A percentile compares a stretch with the other conserved stretches of the same genome.
These are phyloP conservation scores for Oemleria cerasiformis DNA, from an alignment of 306 rosid genomes.

Conservation along the genomic window DNA sequence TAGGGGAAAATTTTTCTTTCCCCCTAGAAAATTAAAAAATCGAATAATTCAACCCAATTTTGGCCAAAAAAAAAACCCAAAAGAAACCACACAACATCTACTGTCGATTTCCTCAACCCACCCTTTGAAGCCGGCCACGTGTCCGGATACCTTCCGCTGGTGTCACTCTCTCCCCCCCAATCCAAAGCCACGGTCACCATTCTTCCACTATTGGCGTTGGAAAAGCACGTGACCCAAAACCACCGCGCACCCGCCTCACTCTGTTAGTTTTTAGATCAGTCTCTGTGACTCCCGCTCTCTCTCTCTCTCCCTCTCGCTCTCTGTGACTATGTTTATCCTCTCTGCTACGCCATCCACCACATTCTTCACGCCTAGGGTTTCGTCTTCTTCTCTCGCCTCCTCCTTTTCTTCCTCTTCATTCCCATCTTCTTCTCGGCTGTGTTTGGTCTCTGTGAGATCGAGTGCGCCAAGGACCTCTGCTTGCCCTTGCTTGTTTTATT, in stretches of 20 bases:
- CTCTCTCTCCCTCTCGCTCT: not conserved
- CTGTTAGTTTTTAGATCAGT: slow-evolving; percentile 13
- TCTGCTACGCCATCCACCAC: slow-evolving; percentile 30
- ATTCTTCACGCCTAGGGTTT: slow-evolving; percentile 32
- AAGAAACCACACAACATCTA: not conserved
- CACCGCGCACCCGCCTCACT: not conserved
- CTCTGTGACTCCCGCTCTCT: not conserved
- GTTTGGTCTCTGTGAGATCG: slow-evolving; percentile 30
- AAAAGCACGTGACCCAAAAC: slow-evolving; percentile 12
- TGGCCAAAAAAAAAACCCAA: not conserved
- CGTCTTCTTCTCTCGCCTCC: slow-evolving; percentile 17
- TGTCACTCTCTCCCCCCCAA: not conserved
- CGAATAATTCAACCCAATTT: too few relatives aligned
- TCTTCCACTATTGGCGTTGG: not conserved
- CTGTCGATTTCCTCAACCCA: slow-evolving; percentile 6
- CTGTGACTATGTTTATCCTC: slow-evolving; percentile 39
- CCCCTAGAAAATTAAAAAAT: too few relatives aligned
- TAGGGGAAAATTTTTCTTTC: too few relatives aligned
- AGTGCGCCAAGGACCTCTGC: slow-evolving; percentile 11
- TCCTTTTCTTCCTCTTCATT: slow-evolving; percentile 3
- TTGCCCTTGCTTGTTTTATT: slow-evolving; percentile 32
- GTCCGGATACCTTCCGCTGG: slow-evolving; percentile 8
- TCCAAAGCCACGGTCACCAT: slow-evolving; percentile 1
- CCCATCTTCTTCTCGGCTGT: slow-evolving; percentile 20
- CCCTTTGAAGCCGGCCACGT: not conserved